Evolutionary conservation across 495 filamentous ascomycete species (phyloP).

Genomic region (Elaphomyces granulatus): DNA sequence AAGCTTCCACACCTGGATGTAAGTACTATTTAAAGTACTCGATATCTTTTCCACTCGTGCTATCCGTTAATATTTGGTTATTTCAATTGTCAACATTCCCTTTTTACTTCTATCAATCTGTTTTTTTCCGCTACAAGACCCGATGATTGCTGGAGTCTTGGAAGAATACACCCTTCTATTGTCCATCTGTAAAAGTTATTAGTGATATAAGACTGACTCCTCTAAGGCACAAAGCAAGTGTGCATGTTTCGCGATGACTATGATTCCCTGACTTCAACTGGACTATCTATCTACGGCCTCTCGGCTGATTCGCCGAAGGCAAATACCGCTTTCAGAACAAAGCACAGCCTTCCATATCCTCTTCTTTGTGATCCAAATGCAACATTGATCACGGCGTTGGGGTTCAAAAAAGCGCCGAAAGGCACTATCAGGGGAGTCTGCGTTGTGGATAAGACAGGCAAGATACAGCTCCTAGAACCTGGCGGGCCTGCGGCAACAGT

Average conservation of each 20-base stretch:
- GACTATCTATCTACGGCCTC: constrained; percentile 76
- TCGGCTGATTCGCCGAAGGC: constrained; percentile 74
- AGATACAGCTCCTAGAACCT: constrained; percentile 25
- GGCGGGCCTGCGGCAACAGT: constrained; percentile 38
- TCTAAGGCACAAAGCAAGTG: constrained; percentile 73
- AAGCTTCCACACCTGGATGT: constrained; percentile 92
- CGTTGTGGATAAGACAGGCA: constrained; percentile 58
- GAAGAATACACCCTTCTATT: no score
- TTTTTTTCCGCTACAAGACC: no score
- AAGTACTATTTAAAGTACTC: no score
- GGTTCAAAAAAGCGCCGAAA: constrained; percentile 58
- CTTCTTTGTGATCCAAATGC: constrained; percentile 70
- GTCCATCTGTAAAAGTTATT: no score
- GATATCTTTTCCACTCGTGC: no score
- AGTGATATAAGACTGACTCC: no score
- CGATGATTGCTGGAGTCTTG: no score
- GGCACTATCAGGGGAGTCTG: constrained; percentile 80
- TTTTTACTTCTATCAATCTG: constrained; percentile 3
- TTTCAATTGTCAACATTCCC: no score
- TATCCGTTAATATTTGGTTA: no score
- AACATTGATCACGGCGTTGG: constrained; percentile 59
- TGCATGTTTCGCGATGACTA: constrained; percentile 84
- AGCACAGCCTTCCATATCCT: constrained; percentile 75
- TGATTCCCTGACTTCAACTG: constrained; percentile 57
- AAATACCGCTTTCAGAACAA: constrained; percentile 81